phyloP scores from a whole-genome alignment of 169 alveolate genomes.

The Babesia caballi region DNA sequence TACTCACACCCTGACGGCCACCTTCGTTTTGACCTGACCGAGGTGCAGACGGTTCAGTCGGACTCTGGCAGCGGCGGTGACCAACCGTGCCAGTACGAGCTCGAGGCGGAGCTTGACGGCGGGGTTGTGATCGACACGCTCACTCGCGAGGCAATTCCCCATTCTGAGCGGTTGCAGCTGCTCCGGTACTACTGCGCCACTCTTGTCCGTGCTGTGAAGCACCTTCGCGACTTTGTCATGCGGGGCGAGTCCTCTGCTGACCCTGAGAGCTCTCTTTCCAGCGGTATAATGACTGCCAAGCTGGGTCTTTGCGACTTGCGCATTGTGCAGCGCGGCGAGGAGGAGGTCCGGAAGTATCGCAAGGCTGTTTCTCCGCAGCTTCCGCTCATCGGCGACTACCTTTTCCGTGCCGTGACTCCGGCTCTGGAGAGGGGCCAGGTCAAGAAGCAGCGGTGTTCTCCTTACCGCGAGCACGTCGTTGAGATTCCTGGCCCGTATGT shows the following conservation, averaged over 20 bases:
- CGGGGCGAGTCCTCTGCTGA: constrained; percentile 7
- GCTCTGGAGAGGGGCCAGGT: constrained; percentile 16
- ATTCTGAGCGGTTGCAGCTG: constrained; percentile 5
- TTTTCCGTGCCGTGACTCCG: constrained; percentile 51
- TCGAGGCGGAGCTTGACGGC: constrained; percentile 58
- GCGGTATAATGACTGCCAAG: constrained; percentile 18
- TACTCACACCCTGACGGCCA: constrained; percentile 11
- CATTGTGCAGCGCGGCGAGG: constrained; percentile 38
- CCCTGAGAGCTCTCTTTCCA: background rate
- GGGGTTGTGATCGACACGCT: constrained; percentile 16
- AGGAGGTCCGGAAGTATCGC: constrained; percentile 29
- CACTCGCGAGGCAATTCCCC: background rate
- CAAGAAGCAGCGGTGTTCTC: constrained; percentile 8
- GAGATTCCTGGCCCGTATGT: constrained; percentile 57
- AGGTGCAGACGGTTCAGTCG: constrained; percentile 29
- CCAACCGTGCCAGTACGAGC: constrained; percentile 12
- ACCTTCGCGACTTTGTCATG: constrained; percentile 26
- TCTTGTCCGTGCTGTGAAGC: constrained; percentile 25
- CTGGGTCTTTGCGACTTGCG: constrained; percentile 57
- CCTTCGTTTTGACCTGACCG: constrained; percentile 52
- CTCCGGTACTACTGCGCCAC: constrained; percentile 59
- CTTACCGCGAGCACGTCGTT: constrained; percentile 30
- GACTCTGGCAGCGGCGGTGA: background rate
- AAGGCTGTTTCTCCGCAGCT: constrained; percentile 53
- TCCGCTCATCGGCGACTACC: constrained; percentile 67